These are phyloP conservation scores for Vigna trinervia DNA, from an alignment of 306 rosid species.

Conservation along the genomic window DNA sequence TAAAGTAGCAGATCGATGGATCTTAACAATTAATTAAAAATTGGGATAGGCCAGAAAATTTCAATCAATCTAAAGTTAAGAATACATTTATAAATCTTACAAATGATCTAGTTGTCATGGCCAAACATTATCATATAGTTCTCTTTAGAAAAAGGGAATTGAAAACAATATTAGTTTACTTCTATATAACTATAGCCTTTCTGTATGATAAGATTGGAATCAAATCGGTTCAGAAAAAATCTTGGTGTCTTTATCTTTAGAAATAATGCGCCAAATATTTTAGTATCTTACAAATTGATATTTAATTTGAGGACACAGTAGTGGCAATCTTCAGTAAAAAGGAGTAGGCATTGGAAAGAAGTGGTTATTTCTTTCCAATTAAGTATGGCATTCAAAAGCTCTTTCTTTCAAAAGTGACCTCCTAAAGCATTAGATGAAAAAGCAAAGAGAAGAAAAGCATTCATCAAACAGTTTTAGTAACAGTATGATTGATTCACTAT, in stretches of 20 bases:
- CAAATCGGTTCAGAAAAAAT: slow-evolving; percentile 36
- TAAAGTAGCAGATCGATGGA: slow-evolving; percentile 4
- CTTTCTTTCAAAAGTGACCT: slow-evolving; percentile 9
- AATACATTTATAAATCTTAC: background rate
- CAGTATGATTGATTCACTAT: background rate
- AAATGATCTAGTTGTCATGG: background rate
- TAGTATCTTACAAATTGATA: background rate
- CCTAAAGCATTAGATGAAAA: slow-evolving; percentile 24
- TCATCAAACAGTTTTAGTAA: background rate
- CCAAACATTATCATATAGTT: slow-evolving; percentile 21
- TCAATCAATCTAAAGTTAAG: slow-evolving; percentile 29
- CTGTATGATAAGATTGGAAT: slow-evolving; percentile 25
- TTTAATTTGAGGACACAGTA: background rate
- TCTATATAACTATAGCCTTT: slow-evolving; percentile 14
- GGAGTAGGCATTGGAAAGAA: background rate
- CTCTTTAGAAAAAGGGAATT: slow-evolving; percentile 28
- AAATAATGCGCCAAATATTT: slow-evolving; percentile 35
- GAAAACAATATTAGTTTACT: background rate
- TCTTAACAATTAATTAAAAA: slow-evolving; percentile 3
- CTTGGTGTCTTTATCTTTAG: slow-evolving; percentile 22
- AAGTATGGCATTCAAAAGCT: background rate
- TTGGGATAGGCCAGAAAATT: slow-evolving; percentile 9
- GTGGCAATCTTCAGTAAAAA: slow-evolving; percentile 2
- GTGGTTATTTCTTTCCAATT: background rate
- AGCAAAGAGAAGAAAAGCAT: background rate